A percentile compares a stretch with the other conserved stretches of the same genome.
These are phyloP conservation scores for Nothophaeocryptopus gaeumannii DNA, from an alignment of 2,329 filamentous ascomycete genomes.

Conservation along the genomic window DNA sequence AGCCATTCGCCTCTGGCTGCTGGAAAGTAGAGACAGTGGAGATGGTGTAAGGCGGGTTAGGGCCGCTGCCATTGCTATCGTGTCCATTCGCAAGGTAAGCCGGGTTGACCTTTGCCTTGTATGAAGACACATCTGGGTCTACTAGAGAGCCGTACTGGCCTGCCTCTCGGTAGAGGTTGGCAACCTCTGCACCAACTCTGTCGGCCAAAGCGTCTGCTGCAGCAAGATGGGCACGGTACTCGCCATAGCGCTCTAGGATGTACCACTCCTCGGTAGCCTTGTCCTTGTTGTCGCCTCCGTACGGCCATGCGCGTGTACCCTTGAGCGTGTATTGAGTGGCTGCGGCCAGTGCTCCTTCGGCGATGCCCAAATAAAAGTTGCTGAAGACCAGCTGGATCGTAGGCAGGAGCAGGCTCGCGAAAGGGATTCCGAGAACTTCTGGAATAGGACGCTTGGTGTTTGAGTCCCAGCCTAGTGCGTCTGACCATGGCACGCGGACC, in stretches of 20 bases:
- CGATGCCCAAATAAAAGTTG: slow-evolving; percentile 65
- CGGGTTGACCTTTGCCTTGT: slow-evolving; percentile 20
- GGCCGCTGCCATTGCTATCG: slow-evolving; percentile 10
- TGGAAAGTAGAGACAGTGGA: slow-evolving; percentile 22
- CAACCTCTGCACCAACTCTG: slow-evolving; percentile 51
- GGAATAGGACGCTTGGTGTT: slow-evolving; percentile 51
- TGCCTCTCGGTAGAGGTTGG: slow-evolving; percentile 44
- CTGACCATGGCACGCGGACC: slow-evolving; percentile 56
- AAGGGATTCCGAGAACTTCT: slow-evolving; percentile 52
- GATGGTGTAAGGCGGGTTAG: slow-evolving; percentile 23
- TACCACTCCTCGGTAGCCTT: slow-evolving; percentile 63
- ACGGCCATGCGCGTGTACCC: slow-evolving; percentile 62
- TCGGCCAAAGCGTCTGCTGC: slow-evolving; percentile 60
- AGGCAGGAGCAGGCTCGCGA: slow-evolving; percentile 58
- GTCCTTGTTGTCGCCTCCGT: slow-evolving; percentile 60
- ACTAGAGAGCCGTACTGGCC: slow-evolving; percentile 29
- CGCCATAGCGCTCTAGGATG: slow-evolving; percentile 63
- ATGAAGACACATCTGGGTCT: slow-evolving; percentile 8
- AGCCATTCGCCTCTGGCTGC: not conserved
- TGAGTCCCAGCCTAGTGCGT: slow-evolving; percentile 61
- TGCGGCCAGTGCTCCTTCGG: slow-evolving; percentile 55
- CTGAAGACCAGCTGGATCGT: slow-evolving; percentile 65
- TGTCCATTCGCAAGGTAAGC: slow-evolving; percentile 19
- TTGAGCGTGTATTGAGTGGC: slow-evolving; percentile 57
- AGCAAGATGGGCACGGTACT: slow-evolving; percentile 60